Evolutionary conservation across 768 basidiomycete genomes (phyloP).

Genomic region (Agrocybe pediades): DNA sequence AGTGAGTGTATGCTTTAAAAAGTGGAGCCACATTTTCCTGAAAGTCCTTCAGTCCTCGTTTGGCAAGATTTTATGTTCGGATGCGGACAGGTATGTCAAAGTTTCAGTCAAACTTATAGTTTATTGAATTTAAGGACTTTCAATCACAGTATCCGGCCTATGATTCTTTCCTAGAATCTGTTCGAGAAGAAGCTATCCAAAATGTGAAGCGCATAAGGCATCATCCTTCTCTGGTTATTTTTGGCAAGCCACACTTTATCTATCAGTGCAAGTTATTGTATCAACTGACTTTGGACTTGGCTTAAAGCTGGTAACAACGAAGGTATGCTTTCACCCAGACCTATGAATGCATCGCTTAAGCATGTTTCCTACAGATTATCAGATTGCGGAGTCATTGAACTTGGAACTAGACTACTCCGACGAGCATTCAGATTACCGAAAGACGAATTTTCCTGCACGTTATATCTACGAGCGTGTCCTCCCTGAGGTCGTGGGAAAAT

Average conservation of each 20-base stretch:
- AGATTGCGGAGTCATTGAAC: slow-evolving; percentile 76
- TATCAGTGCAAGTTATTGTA: neutral
- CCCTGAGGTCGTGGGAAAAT: slow-evolving; percentile 67
- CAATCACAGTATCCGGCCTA: slow-evolving; percentile 87
- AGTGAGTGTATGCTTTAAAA: slow-evolving; percentile 36
- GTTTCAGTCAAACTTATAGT: slow-evolving; percentile 1
- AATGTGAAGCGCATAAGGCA: slow-evolving; percentile 82
- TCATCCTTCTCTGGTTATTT: slow-evolving; percentile 90
- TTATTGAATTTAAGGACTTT: neutral
- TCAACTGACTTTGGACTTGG: neutral
- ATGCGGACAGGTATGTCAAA: slow-evolving; percentile 73
- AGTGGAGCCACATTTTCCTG: slow-evolving; percentile 8
- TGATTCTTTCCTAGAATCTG: slow-evolving; percentile 72
- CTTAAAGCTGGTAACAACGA: slow-evolving; percentile 78
- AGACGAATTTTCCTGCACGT: slow-evolving; percentile 86
- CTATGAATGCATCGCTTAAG: neutral
- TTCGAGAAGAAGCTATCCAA: slow-evolving; percentile 79
- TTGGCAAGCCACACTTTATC: slow-evolving; percentile 54
- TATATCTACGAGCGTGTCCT: slow-evolving; percentile 88
- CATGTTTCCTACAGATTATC: slow-evolving; percentile 64
- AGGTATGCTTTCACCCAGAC: slow-evolving; percentile 34
- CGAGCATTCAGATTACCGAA: slow-evolving; percentile 80
- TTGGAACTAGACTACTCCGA: slow-evolving; percentile 87
- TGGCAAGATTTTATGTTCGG: slow-evolving; percentile 99
- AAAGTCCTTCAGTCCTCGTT: slow-evolving; percentile 71